Conservation (phyloP, 176 grass and related monocot species). For the Otatea glauca region DNA sequence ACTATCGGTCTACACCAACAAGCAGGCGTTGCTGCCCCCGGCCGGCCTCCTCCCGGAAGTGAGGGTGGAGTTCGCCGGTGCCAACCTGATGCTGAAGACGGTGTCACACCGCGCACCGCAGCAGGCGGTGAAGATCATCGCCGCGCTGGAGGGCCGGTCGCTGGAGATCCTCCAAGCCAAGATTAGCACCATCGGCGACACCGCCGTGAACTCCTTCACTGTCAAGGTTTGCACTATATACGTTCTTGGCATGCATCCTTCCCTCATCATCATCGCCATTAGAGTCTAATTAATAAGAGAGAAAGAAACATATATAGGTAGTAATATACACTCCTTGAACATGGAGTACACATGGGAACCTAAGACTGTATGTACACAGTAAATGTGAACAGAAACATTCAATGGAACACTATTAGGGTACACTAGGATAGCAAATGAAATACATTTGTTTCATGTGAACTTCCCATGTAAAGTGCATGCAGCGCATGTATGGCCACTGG, state of each 20-base stretch:
- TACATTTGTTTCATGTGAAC: slow-evolving; percentile 40
- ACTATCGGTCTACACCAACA: slow-evolving; percentile 48
- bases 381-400: neutral
- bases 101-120: slow-evolving; percentile 67
- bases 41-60: slow-evolving; percentile 57
- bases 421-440: neutral
- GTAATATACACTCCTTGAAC: neutral
- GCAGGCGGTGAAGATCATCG: slow-evolving; percentile 77
- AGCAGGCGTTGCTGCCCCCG: neutral
- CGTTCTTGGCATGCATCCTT: neutral
- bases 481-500: slow-evolving; percentile 9
- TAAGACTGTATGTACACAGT: slow-evolving; percentile 6
- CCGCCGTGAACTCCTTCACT: slow-evolving; percentile 86
- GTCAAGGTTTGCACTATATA: slow-evolving; percentile 61
- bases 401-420: neutral
- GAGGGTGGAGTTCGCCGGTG: slow-evolving; percentile 82
- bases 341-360: slow-evolving; percentile 5
- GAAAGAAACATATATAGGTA: neutral
- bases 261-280: neutral
- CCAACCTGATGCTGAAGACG: slow-evolving; percentile 85
- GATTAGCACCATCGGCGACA: slow-evolving; percentile 72
- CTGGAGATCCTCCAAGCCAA: slow-evolving; percentile 85
- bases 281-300: neutral
- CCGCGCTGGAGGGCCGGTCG: slow-evolving; percentile 67
- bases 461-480: slow-evolving; percentile 7